Base-by-base conservation (phyloP, 768 basidiomycete species). In the Auricularia sp. region DNA sequence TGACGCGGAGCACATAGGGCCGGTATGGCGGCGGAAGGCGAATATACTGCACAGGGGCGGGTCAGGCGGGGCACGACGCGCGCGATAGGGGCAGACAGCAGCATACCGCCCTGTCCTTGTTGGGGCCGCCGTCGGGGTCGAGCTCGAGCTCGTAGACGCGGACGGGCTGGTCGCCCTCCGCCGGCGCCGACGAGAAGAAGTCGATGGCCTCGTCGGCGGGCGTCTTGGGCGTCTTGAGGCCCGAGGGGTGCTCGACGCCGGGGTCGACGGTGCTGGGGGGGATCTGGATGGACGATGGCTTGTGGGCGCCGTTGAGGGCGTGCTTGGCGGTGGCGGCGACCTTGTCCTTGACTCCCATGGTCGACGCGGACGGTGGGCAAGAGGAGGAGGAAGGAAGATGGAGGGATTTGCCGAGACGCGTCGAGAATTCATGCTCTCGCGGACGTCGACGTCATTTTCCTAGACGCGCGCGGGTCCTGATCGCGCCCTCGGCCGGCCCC, bases 181-280 rank as follows among this genome's bases (percentile, higher is more conserved):
- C 74, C 61, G 79, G 69, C 35, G 78, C 74, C 3, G 85, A 82
- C 69, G 88, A 81, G 70, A 97, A 97, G 78, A 92, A 97, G 42
- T 88, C 88, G 73, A 94, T 84, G 33, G 87, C 94, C 73, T 96
- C 94, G 73, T 96, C 93, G 47, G 94, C 94, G 44, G 94, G 94
- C 3, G 94, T 97, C 78, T 85, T 90, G 42, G 90, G 91, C 0
- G 88, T 87, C 64, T 78, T 76, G 10, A 78, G 77, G 6, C 24
- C 11, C 24, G 64, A 21, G 24, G 58, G 39, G n/a, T 42, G 56
- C 29, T 24, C 24, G 29, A 8, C 14, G 56, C 56, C 29, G 67
- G 24, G 13, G 39, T 14, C 13, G 39, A 14, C 39, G 29, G 29
- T 29, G 29, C 29, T 29, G 13, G 13, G 63, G 45, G 68, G 67